Conservation (phyloP, 768 basidiomycete species). For the Russula abietina region DNA sequence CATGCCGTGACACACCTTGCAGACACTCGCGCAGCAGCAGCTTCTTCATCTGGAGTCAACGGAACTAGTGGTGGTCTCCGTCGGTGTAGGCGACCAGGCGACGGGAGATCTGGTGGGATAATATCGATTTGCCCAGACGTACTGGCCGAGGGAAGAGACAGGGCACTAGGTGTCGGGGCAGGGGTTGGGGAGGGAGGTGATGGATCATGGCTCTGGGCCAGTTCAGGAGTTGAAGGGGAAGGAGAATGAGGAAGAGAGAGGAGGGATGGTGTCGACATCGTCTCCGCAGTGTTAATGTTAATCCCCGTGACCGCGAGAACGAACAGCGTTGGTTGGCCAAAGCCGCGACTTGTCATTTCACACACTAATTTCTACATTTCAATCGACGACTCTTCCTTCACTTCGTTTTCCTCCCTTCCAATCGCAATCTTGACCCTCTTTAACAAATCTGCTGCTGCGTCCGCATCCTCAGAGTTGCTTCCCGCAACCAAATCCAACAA, state of each 20-base stretch:
- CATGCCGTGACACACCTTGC: conserved; percentile 11
- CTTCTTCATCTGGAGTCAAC: conserved; percentile 20
- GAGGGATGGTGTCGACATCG: conserved; percentile 21
- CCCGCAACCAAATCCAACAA: conserved; percentile 54
- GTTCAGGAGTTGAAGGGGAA: conserved; percentile 12
- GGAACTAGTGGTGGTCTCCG: conserved; percentile 14
- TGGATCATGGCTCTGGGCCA: neutral
- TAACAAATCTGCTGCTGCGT: conserved; percentile 20
- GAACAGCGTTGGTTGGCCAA: conserved; percentile 17
- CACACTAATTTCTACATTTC: conserved; percentile 13
- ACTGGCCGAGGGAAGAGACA: conserved; percentile 12
- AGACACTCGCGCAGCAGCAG: conserved; percentile 16
- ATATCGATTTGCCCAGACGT: conserved; percentile 9
- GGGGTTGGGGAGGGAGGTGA: neutral
- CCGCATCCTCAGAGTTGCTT: conserved; percentile 24
- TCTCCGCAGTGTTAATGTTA: conserved; percentile 24
- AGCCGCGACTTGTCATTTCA: conserved; percentile 8
- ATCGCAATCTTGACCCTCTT: conserved; percentile 24
- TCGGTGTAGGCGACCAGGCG: conserved; percentile 1
- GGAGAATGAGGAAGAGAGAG: conserved; percentile 18
- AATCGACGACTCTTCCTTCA: conserved; percentile 6
- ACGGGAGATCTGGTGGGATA: neutral
- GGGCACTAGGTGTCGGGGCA: neutral
- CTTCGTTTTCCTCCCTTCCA: conserved; percentile 13
- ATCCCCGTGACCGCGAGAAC: conserved; percentile 30